Conservation (phyloP, 371 early-diverging fungal species). For the Syncephalastrum racemosum region DNA sequence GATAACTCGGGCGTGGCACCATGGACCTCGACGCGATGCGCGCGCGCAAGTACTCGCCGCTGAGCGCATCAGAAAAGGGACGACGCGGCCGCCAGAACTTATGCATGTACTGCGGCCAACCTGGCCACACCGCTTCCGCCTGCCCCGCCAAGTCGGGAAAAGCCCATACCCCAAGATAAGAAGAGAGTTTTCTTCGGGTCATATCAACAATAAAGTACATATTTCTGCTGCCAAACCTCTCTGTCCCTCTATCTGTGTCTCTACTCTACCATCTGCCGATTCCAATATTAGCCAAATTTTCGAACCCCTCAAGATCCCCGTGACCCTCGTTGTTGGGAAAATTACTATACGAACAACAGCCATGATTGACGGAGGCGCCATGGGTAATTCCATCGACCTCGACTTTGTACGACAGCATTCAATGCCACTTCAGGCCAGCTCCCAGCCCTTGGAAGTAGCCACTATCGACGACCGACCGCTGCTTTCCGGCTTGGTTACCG, state of each 20-base stretch:
- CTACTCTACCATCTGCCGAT: not conserved
- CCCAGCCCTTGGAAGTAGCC: not conserved
- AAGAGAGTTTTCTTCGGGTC: conserved; percentile 11
- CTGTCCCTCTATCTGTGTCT: not conserved
- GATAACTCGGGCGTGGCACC: not conserved
- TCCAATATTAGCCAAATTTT: not conserved
- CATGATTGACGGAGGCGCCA: conserved; percentile 8
- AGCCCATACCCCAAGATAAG: not conserved
- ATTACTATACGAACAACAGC: not conserved
- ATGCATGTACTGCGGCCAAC: conserved; percentile 11
- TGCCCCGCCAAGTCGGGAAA: conserved; percentile 11
- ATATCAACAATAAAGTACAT: not conserved
- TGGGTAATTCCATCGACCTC: conserved; percentile 5
- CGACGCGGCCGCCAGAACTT: conserved; percentile 3
- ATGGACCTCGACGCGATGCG: conserved; percentile 11
- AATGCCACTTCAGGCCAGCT: not conserved
- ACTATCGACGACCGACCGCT: conserved; percentile 10
- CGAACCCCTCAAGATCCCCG: not conserved
- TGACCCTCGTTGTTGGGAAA: not conserved
- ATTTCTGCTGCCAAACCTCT: not conserved
- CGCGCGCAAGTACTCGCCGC: not conserved
- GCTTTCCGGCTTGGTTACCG: conserved; percentile 1
- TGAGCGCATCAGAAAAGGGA: conserved; percentile 4
- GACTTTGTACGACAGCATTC: conserved; percentile 3
- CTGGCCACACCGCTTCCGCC: not conserved